Percentiles rank a stretch among this genome's conserved stretches.
phyloP scores from a whole-genome alignment of 345 rosid species.

The Pistacia vera region DNA sequence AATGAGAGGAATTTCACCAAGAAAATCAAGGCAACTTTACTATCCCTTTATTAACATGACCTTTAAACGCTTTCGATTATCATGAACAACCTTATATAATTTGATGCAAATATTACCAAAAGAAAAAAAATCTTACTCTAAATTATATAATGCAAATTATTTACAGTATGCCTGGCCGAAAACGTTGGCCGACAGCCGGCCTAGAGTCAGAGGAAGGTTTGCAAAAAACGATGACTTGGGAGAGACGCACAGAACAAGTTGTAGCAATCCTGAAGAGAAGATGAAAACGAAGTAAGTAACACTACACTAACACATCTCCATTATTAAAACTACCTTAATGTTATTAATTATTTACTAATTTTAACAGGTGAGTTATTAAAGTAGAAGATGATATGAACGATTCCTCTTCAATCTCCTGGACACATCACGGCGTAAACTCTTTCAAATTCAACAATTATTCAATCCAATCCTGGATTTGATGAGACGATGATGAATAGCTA shows the following conservation, averaged over 20 bases:
- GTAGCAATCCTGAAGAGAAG: conserved; percentile 71
- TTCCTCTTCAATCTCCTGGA: conserved; percentile 68
- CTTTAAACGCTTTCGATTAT: no score
- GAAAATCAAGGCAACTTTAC: conserved; percentile 76
- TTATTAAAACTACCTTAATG: no score
- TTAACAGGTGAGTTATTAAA: conserved; percentile 55
- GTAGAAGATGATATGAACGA: conserved; percentile 74
- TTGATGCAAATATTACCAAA: no score
- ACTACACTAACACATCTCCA: not conserved
- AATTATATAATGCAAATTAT: not conserved
- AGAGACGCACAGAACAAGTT: conserved; percentile 47
- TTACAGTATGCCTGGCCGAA: conserved; percentile 92
- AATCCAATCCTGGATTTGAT: conserved; percentile 83
- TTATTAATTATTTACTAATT: no score
- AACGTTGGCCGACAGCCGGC: conserved; percentile 91
- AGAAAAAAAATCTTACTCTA: not conserved
- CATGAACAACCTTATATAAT: no score
- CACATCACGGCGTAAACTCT: conserved; percentile 84
- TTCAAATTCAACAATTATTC: conserved; percentile 80
- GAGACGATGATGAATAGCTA: not conserved
- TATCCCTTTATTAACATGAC: not conserved
- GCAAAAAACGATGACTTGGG: conserved; percentile 87
- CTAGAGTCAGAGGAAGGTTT: conserved; percentile 91
- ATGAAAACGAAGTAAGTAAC: conserved; percentile 68
- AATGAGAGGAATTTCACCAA: conserved; percentile 92